Base-by-base conservation (phyloP, 1,284 basidiomycete genomes). In the Moesziomyces sp. region DNA sequence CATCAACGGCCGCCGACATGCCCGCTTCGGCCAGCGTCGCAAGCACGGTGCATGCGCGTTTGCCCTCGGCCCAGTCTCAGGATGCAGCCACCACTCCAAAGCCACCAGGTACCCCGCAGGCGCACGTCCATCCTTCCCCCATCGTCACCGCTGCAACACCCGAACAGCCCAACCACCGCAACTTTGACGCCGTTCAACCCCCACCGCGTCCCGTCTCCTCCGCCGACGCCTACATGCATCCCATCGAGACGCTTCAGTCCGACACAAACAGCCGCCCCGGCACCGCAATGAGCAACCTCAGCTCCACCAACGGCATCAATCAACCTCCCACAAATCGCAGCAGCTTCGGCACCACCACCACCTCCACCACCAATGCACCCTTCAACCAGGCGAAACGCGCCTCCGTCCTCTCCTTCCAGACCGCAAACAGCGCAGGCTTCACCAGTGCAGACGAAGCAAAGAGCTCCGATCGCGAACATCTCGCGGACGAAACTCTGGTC, bases 361-460 rank as follows among this genome's bases (percentile, higher is more conserved):
- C 56, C 16, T 52, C 63, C 56, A 42, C 26, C 26, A 28, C 26
- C 26, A 28, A 28, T 6, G 43, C 21, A 0, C 57, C 62, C 8
- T 19, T 60, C 23, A 76, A 66, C n/a, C 61, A 69, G 45, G 21
- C 52, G 24, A 77, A 72, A 54, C 69, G 79, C 11, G 76, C 64
- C 9, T 79, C 77, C 3, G 71, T 78, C 26, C 70, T 80, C 19
- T 80, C 78, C 2, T 81, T 81, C 46, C 78, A 81, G 63, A 81
- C 79, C 2, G 79, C 79, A n/a, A 63, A 78, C 46, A 76, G 73
- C 48, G 79, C 76, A 28, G 72, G 67, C 46, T 71, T 77, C 56
- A 68, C 63, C 21, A 71, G 71, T 48, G 75, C 56, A 50, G 71
- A 74, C n/a, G 71, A 74, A 16, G 75, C 49, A 11, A 52, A 59